Evolutionary conservation across 257 asterid species (phyloP).

Genomic region (Solanum pinnatisectum): DNA sequence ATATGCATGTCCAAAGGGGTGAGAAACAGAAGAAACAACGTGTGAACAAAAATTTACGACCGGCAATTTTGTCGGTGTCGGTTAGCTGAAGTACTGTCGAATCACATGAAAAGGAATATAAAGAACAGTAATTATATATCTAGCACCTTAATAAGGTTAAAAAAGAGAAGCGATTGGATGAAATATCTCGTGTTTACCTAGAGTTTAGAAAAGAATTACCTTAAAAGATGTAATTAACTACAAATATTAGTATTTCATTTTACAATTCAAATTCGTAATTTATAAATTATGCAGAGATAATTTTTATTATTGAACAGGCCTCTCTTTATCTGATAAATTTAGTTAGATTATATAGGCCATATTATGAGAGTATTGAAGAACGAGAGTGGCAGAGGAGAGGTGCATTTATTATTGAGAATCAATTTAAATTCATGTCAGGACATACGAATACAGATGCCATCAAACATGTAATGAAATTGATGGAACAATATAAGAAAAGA

Average conservation of each 20-base stretch:
- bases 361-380: neutral
- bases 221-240: neutral
- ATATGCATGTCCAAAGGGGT: neutral
- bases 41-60: neutral
- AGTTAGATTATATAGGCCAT: neutral
- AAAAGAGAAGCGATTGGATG: neutral
- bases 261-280: neutral
- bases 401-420: no score
- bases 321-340: neutral
- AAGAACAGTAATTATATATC: neutral
- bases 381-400: neutral
- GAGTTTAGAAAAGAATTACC: neutral
- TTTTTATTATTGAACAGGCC: neutral
- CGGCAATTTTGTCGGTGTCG: neutral
- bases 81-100: neutral
- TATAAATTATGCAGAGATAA: neutral
- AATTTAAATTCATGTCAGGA: neutral
- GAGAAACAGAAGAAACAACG: neutral
- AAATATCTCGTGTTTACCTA: neutral
- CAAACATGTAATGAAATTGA: neutral
- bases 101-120: neutral
- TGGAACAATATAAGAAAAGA: rapidly evolving
- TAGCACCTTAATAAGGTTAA: neutral
- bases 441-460: neutral
- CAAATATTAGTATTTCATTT: neutral